phyloP scores from a whole-genome alignment of 345 rosid species.

The Ricinus communis region DNA sequence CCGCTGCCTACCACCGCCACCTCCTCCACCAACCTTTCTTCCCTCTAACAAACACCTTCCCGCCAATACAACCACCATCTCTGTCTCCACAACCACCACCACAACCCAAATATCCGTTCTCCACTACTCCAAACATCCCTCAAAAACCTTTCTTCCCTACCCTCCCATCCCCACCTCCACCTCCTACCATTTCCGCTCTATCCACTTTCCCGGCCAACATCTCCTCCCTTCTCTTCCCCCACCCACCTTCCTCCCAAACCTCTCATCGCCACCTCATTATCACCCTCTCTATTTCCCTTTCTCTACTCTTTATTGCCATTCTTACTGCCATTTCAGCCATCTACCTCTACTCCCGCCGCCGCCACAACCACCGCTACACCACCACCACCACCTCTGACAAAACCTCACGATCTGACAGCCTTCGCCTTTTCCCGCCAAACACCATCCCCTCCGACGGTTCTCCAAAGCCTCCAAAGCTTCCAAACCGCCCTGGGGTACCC shows the following conservation, averaged over 20 bases:
- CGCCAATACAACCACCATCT: constrained; percentile 19
- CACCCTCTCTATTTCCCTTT: constrained; percentile 49
- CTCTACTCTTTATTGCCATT: constrained; percentile 54
- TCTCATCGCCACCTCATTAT: constrained; percentile 27
- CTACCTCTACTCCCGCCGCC: constrained; percentile 46
- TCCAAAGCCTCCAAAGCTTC: constrained; percentile 26
- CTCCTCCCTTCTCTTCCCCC: constrained; percentile 71
- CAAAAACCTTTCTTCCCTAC: constrained; percentile 23
- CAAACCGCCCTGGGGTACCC: constrained; percentile 26
- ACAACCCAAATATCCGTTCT: constrained; percentile 25
- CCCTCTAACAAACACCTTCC: constrained; percentile 5
- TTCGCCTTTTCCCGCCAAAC: constrained; percentile 67
- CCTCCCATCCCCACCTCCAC: constrained; percentile 27
- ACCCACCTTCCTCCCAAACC: constrained; percentile 30
- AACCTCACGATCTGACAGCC: constrained; percentile 48
- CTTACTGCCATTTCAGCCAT: constrained; percentile 42
- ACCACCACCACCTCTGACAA: constrained; percentile 37
- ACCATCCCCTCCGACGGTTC: constrained; percentile 59
- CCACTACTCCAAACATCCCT: constrained; percentile 15
- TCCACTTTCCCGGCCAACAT: constrained; percentile 91
- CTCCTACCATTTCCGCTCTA: constrained; percentile 40
- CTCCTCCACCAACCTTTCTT: constrained; percentile 32
- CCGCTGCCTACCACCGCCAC: constrained; percentile 14
- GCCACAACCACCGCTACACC: constrained; percentile 27
- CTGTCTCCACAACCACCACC: constrained; percentile 4